phyloP scores from a whole-genome alignment of 768 basidiomycete genomes.

The Amylocystis lapponica region DNA sequence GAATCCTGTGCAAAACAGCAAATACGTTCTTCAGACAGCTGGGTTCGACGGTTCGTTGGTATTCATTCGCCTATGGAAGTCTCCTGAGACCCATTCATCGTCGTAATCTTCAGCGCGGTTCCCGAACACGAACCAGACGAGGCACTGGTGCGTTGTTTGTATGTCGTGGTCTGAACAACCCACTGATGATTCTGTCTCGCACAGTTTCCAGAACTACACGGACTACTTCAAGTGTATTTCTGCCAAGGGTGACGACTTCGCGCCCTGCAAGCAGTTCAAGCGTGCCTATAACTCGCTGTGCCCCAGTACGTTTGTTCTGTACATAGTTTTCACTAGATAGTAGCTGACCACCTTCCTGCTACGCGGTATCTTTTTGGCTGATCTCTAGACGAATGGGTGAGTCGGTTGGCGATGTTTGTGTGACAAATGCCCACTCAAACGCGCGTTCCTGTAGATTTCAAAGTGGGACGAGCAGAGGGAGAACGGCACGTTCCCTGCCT shows the following conservation, averaged over 20 bases:
- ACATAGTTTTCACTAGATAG: not conserved
- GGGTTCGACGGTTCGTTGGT: conserved; percentile 76
- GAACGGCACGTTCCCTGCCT: conserved; percentile 86
- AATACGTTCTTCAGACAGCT: conserved; percentile 89
- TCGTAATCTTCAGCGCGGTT: conserved; percentile 86
- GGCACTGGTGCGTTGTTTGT: conserved; percentile 73
- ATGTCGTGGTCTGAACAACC: too few species aligned
- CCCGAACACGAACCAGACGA: conserved; percentile 90
- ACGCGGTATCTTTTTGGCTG: too few species aligned
- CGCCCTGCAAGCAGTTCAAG: conserved; percentile 99
- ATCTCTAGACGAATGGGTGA: conserved; percentile 87
- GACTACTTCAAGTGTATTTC: conserved; percentile 98
- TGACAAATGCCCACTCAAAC: too few species aligned
- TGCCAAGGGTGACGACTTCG: conserved; percentile 96
- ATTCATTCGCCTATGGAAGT: conserved; percentile 1
- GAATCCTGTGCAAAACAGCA: too few species aligned
- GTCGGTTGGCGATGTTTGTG: too few species aligned
- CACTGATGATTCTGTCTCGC: not conserved
- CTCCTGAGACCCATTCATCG: conserved; percentile 10
- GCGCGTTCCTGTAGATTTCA: conserved; percentile 69
- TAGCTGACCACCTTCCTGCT: conserved; percentile 7
- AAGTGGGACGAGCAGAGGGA: conserved; percentile 97
- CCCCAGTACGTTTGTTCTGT: conserved; percentile 68
- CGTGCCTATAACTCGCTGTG: conserved; percentile 94
- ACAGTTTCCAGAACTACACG: conserved; percentile 90